phyloP scores from a whole-genome alignment of 352 stramenopile genomes.

The Sclerospora graminicola region DNA sequence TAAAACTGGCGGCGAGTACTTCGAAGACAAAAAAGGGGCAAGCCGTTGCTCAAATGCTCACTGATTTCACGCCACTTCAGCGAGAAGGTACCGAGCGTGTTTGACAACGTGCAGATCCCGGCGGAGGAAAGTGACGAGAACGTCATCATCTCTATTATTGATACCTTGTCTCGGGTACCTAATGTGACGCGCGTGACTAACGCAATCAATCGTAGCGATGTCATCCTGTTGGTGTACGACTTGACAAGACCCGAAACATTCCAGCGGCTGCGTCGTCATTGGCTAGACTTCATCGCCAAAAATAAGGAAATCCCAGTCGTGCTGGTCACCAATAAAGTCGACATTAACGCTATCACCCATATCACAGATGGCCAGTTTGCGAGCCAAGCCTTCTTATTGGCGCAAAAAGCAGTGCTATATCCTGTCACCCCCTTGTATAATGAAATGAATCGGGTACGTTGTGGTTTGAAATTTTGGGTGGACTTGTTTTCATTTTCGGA shows the following conservation, averaged over 20 bases:
- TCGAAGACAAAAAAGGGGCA: constrained; percentile 76
- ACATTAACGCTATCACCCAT: constrained; percentile 62
- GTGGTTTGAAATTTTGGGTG: background rate
- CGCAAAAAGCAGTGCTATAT: constrained; percentile 85
- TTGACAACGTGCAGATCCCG: constrained; percentile 87
- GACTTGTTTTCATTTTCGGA: no score
- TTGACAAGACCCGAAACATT: no score
- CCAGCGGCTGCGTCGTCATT: no score
- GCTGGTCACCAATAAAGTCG: constrained; percentile 86
- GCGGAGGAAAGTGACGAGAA: no score
- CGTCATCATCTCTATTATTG: constrained; percentile 84
- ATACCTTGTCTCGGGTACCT: constrained; percentile 71
- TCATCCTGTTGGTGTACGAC: constrained; percentile 82
- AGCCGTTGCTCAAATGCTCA: constrained; percentile 87
- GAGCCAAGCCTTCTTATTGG: constrained; percentile 80
- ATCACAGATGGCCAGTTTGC: constrained; percentile 48
- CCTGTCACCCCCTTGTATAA: constrained; percentile 81
- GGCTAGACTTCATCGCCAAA: no score
- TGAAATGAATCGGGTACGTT: constrained; percentile 65
- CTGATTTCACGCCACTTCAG: no score
- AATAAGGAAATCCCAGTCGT: no score
- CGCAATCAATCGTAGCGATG: no score
- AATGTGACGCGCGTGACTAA: no score
- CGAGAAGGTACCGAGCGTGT: constrained; percentile 74
- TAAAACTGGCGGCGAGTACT: constrained; percentile 1